Base-by-base conservation (phyloP, 176 grass and related monocot genomes). In the Puya raimondii region DNA sequence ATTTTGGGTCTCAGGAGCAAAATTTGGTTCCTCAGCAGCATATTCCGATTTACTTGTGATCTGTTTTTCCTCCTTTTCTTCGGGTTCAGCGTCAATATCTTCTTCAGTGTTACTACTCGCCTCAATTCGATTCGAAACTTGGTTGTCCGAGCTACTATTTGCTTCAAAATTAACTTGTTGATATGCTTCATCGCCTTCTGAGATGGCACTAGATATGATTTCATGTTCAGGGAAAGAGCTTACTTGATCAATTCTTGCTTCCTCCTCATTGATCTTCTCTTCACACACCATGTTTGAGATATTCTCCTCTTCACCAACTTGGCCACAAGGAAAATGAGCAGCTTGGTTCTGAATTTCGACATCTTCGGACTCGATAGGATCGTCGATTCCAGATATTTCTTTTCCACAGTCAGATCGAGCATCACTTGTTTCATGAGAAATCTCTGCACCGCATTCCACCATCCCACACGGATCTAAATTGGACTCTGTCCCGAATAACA, bases 171-270 rank as follows among this genome's bases (percentile, higher is more conserved):
- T 48, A 54, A 12, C 17, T 47, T 29, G 15, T 66, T 23, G n/a
- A 80, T 69, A 57, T 66, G 58, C 20, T 67, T 82, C 52, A 82
- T 82, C 52, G 78, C 79, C 76, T 73, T 78, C 13, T 9, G 42
- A n/a, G 2, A 68, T 47, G 17, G 50, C 69, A 25, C 48, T 27
- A 48, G 13, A 21, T 42, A 42, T 42, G 33, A 42, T 7, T 42
- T 42, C 33, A 42, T 42, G 33, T 42, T 5, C 33, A 42, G 33
- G 33, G 1, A 42, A 42, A 42, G 33, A 42, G 33, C 33, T 42
- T 42, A 42, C 33, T 12, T 26, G 51, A 75, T 64, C 53, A 10
- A 70, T 54, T 20, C 65, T 59, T n/a, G 23, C 49, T 23, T 63
- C 52, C 51, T 69, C 29, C 10, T 79, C 83, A 15, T 82, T 69